These are phyloP conservation scores for Lepraria neglecta DNA, from an alignment of 495 filamentous ascomycete genomes.

Conservation along the genomic window DNA sequence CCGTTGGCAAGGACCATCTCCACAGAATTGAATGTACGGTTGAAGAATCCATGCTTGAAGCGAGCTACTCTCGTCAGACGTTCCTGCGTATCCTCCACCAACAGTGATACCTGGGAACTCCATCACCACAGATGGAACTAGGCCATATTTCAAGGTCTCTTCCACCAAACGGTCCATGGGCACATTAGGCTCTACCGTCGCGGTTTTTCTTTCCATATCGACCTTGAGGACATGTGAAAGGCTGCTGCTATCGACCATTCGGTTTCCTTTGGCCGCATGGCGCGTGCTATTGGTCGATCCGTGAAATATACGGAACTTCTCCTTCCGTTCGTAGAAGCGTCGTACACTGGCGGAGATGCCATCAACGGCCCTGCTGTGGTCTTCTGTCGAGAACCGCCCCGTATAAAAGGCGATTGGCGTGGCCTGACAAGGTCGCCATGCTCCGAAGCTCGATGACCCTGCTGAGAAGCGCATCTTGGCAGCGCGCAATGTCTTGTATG, in stretches of 20 bases:
- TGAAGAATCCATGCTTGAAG: conserved; percentile 55
- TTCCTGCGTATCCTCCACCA: conserved; percentile 51
- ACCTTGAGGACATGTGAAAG: conserved; percentile 51
- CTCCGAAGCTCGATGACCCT: background rate
- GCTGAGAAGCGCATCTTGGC: background rate
- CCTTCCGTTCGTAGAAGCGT: conserved; percentile 48
- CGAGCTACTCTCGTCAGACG: conserved; percentile 48
- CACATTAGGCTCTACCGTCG: conserved; percentile 50
- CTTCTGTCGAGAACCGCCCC: conserved; percentile 21
- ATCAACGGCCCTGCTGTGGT: conserved; percentile 40
- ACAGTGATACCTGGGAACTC: conserved; percentile 55
- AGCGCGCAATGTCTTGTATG: background rate
- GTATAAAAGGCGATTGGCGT: background rate
- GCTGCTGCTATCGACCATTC: conserved; percentile 50
- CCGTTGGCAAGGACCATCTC: conserved; percentile 53
- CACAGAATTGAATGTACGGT: conserved; percentile 43
- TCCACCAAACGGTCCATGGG: conserved; percentile 46
- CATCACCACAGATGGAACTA: conserved; percentile 52
- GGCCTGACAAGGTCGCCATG: background rate
- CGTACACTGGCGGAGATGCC: conserved; percentile 45
- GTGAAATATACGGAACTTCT: conserved; percentile 70
- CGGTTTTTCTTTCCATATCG: conserved; percentile 37
- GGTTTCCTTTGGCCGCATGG: conserved; percentile 36
- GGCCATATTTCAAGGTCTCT: conserved; percentile 36
- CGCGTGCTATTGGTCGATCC: conserved; percentile 73